Evolutionary conservation across 148 eudicot species (phyloP).

Genomic region (Bassia scoparia): DNA sequence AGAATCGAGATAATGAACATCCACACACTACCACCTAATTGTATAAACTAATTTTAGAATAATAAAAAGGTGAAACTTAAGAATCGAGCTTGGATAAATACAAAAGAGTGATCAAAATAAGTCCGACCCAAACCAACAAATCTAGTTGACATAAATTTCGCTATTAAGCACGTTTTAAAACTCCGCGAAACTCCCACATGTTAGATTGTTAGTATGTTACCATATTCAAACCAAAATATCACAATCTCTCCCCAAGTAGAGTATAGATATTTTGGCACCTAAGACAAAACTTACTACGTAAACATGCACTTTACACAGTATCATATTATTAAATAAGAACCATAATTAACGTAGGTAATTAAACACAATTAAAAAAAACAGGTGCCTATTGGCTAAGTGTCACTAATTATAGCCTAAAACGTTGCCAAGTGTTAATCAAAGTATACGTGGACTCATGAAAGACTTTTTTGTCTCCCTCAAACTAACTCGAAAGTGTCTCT

Average conservation of each 20-base stretch:
- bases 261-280: not conserved
- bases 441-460: not conserved
- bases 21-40: too few species aligned
- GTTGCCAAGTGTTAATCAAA: conserved; percentile 6
- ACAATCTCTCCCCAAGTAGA: not conserved
- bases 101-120: not conserved
- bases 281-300: not conserved
- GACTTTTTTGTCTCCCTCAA: conserved; percentile 17
- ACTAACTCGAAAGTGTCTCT: not conserved
- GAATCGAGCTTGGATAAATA: too few species aligned
- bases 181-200: not conserved
- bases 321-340: not conserved
- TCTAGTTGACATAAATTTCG: too few species aligned
- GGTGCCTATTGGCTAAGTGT: not conserved
- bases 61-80: too few species aligned
- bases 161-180: not conserved
- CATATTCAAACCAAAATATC: conserved; percentile 11
- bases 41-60: too few species aligned
- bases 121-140: not conserved
- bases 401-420: conserved; percentile 7
- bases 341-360: not conserved
- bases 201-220: too few species aligned
- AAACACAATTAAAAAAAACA: not conserved
- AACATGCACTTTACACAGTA: not conserved
- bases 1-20: too few species aligned